Base-by-base conservation (phyloP, 352 stramenopile genomes). In the Poterioochromonas sp. region DNA sequence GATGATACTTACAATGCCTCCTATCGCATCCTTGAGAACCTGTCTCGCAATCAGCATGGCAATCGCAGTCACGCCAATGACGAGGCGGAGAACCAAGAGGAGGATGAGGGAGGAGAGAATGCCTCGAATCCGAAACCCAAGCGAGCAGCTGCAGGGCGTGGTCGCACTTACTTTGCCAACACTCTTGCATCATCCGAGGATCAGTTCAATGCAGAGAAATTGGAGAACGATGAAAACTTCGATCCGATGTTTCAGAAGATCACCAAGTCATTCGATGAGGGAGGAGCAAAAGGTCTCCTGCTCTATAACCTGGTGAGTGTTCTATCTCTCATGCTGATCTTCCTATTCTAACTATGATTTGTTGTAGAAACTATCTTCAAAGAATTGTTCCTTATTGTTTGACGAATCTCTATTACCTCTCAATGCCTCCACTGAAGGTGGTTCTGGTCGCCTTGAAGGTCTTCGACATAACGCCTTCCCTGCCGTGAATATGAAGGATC, bases 1-100 rank as follows among this genome's bases (percentile, higher is more conserved):
- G 95, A 99, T 81, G 94, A 98, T 82, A 97, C 95, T 64, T 96
- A 95, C 87, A 91, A 94, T 49, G 96, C 91, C 64, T 97, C 91
- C 63, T 98, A 97, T 83, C 96, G 97, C 76, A 95, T 99, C 22
- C 80, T 99, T n/a, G 94, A 97, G 71, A 98, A 97, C 82, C 85
- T 99, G 22, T 97, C 94, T 58, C 87, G 93, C 12, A 89, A 82
- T 34, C n/a, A n/a, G n/a, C n/a, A n/a, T n/a, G 49, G 62, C 29
- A 53, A 40, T 82, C 89, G 76, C 81, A 65, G 54, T 62, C 89
- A 82, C 1, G 88, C 80, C 32, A 86, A 90, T 47, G 65, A 81
- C 1, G 60, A 81, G 35, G 8, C 26, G 11, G 54, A 39, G 5
- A 39, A 22, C 12, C 83, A 86, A 34, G 76, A 32, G 22, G 68